Evolutionary conservation across 768 basidiomycete species (phyloP), one percentile per base, ranked within the genome.

Genomic region (Amanita exitialis): DNA sequence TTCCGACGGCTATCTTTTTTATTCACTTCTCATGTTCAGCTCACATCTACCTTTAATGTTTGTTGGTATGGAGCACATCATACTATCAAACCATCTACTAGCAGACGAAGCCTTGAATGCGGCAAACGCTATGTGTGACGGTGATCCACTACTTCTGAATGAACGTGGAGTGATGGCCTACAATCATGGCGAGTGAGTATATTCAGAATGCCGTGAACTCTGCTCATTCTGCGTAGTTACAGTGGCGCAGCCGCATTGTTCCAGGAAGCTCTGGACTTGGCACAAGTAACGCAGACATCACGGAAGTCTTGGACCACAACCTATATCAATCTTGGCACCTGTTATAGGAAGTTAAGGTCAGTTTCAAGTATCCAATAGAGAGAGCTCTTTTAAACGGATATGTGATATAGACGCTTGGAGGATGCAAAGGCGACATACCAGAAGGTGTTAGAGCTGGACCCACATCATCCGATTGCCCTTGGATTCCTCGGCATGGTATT

Each of bases 1-100:
- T 43, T 39, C 16, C 2, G 1, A 20, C 13, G 10, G 7, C 16
- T 21, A 18, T 34, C 32, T 21, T 28, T 35, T 32, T 47, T 25
- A 18, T 20, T 30, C 21, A 16, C 18, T 41, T 21, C n/a, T n/a
- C 1, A n/a, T 36, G 18, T 42, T 35, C 18, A 95, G 94, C n/a
- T 93, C 93, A 3, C 95, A 99, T 67, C 69, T 99, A 3, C 94
- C 96, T 1, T 71, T 96, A 39, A 80, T 94, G 67, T 98, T 93
- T 62, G 90, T 98, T 42, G 96, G 95, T 5, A 98, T 97, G 94
- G 95, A 99, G 65, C 90, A 98, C 57, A 89, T 99, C 34, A 84
- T 86, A 61, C 73, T 99, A 6, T 87, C 85, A 25, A 91, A 97
- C 55, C 75, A 80, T 56, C 62, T 66, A 20, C 73, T 91, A 41